Conservation (phyloP, 1,284 basidiomycete species). For the Rhodotorula mucilaginosa region DNA sequence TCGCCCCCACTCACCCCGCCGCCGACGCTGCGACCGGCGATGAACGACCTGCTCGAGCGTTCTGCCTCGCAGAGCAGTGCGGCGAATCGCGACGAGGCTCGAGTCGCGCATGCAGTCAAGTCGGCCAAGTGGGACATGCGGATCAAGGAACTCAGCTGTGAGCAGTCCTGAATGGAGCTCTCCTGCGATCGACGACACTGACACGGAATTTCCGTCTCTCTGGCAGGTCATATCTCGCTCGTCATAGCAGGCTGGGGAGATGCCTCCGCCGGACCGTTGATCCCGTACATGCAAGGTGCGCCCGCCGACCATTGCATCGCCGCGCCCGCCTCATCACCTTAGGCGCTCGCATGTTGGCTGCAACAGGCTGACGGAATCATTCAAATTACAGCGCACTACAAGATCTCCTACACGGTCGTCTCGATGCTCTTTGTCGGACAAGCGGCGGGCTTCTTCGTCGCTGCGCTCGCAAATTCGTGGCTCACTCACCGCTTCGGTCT, state of each 20-base stretch:
- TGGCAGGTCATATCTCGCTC: conserved; percentile 8
- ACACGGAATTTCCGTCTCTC: background rate
- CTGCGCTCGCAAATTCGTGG: background rate
- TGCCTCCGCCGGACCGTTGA: conserved; percentile 21
- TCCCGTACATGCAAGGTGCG: conserved; percentile 31
- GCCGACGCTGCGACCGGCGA: background rate
- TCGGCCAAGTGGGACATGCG: background rate
- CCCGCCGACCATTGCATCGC: too few species aligned
- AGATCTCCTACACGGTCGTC: conserved; percentile 21
- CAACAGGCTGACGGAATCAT: too few species aligned
- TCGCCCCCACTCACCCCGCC: conserved; percentile 7
- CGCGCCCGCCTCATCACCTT: too few species aligned
- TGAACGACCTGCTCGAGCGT: too few species aligned
- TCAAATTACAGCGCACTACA: conserved; percentile 7
- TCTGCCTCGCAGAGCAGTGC: too few species aligned
- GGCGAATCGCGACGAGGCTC: too few species aligned
- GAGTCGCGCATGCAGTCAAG: background rate
- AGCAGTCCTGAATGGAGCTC: background rate
- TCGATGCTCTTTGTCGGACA: conserved; percentile 18
- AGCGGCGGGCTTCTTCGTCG: conserved; percentile 24
- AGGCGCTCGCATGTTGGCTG: too few species aligned
- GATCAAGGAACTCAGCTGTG: conserved; percentile 26
- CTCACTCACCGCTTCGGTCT: conserved; percentile 17
- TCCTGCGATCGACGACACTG: background rate
- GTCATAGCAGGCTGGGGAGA: conserved; percentile 36